Percentiles rank a stretch among this genome's conserved stretches.
phyloP scores from a whole-genome alignment of 345 rosid species.

The Camelina laxa region DNA sequence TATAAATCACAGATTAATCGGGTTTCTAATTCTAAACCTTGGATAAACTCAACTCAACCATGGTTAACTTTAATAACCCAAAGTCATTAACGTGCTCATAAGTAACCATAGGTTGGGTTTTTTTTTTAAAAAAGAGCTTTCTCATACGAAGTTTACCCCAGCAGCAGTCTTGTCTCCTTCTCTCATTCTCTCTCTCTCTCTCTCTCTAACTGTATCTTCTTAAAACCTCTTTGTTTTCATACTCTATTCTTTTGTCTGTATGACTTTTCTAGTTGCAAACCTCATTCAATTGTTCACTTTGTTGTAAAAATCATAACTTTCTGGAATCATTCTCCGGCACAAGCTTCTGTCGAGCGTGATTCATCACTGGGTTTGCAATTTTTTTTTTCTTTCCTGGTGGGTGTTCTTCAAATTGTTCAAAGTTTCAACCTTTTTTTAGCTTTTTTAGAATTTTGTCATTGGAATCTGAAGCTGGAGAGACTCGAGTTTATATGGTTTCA shows the following conservation, averaged over 20 bases:
- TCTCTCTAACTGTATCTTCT: constrained; percentile 33
- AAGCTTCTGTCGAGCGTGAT: constrained; percentile 7
- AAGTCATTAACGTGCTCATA: constrained; percentile 24
- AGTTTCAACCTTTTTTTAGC: background rate
- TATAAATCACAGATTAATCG: constrained; percentile 11
- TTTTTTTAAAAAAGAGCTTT: constrained; percentile 16
- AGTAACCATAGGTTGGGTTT: constrained; percentile 38
- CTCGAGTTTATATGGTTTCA: constrained; percentile 35
- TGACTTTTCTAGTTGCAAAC: background rate
- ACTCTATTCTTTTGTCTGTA: constrained; percentile 20
- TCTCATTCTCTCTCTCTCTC: constrained; percentile 12
- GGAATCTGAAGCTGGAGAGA: constrained; percentile 26
- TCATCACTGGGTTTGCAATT: background rate
- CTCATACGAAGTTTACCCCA: constrained; percentile 26
- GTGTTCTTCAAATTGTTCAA: background rate
- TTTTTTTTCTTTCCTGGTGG: constrained; percentile 7
- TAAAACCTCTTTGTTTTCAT: constrained; percentile 28
- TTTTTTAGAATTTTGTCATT: too few species aligned
- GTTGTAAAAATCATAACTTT: constrained; percentile 7
- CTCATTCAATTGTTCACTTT: background rate
- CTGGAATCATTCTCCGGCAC: constrained; percentile 2
- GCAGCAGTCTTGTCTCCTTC: constrained; percentile 3
- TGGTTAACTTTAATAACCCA: constrained; percentile 34
- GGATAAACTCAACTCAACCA: constrained; percentile 29
- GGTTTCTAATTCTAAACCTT: background rate